A percentile compares a stretch with the other conserved stretches of the same genome.
phyloP scores from a whole-genome alignment of 1,284 basidiomycete genomes.

The Xanthoconium separans region DNA sequence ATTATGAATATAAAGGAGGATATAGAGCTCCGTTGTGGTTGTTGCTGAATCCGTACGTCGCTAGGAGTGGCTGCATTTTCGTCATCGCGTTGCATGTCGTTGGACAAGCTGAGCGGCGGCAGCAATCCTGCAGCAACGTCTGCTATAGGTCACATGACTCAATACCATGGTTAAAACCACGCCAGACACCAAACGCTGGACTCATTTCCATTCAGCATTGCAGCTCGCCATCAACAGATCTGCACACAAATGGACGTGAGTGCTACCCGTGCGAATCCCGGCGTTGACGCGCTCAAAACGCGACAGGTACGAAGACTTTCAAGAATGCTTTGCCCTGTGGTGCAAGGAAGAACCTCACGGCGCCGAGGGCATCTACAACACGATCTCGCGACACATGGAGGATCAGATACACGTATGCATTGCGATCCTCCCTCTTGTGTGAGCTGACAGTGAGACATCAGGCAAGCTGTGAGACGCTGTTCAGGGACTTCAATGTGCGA shows the following conservation, averaged over 20 bases:
- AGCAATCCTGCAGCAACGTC: no score
- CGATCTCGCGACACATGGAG: conserved; percentile 68
- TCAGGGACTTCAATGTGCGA: conserved; percentile 61
- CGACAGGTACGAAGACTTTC: conserved; percentile 70
- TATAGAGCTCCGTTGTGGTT: conserved; percentile 37
- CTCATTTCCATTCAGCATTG: conserved; percentile 70
- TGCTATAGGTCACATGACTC: conserved; percentile 19
- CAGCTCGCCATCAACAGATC: conserved; percentile 72
- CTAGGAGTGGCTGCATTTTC: conserved; percentile 15
- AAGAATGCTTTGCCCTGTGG: conserved; percentile 73
- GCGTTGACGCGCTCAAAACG: neutral
- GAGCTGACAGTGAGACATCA: conserved; percentile 3
- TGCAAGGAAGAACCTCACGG: conserved; percentile 72
- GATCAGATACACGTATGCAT: conserved; percentile 54
- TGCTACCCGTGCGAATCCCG: conserved; percentile 18
- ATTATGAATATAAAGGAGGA: conserved; percentile 73
- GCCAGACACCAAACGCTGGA: conserved; percentile 67
- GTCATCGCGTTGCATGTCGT: conserved; percentile 31
- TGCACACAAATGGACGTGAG: conserved; percentile 81
- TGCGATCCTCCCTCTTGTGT: neutral
- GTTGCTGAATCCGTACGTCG: conserved; percentile 16
- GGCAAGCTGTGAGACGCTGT: conserved; percentile 50
- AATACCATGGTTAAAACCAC: conserved; percentile 41
- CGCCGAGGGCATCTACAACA: conserved; percentile 62
- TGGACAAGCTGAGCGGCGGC: neutral